Evolutionary conservation across 169 alveolate genomes (phyloP), one percentile per base, ranked within the genome.

Genomic region (Condylostoma magnum): DNA sequence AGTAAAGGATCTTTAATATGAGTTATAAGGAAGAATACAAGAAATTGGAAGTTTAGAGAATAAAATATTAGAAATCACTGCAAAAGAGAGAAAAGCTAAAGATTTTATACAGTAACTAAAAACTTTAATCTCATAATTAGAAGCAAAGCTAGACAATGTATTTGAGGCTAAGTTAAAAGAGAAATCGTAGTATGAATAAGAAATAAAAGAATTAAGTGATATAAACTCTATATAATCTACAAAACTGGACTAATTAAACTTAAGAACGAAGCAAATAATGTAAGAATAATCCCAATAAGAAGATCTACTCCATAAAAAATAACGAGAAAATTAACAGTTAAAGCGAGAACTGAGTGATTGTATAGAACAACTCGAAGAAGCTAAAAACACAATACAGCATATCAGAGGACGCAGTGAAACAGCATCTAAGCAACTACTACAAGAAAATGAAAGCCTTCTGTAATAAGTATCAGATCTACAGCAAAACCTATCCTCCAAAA

Each of bases 371-470:
- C 20, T 76, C 12, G 56, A 53, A 18, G 72, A 70, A 25, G 36
- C 37, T 1, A 63, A 69, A 48, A 52, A 47, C 2, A 31, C 54
- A 38, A 20, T 63, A 18, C 77, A 76, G 55, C 37, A 36, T 3
- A 15, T 77, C 3, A 53, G 48, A 33, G 4, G 38, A 5, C 15
- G 58, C 18, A 43, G 22, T 20, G 69, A 52, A n/a, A 55, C 37
- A 36, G 33, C 73, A 4, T 68, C 37, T 10, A 65, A 52, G 25
- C 3, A 20, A 20, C 31, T 69, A 15, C 33, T 52, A 25, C 48
- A 28, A 30, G 89, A 81, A 31, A 31, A 54, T 1, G 82, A 69
- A 1, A 73, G 63, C 22, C 38, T 66, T 6, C 63, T 76, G 44
- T 37, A 54, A 22, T 63, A 76, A 54, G 27, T 27, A 3, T 69